These are phyloP conservation scores for Cryptosporidium viatorum DNA, from an alignment of 169 alveolate genomes.

Conservation along the genomic window DNA sequence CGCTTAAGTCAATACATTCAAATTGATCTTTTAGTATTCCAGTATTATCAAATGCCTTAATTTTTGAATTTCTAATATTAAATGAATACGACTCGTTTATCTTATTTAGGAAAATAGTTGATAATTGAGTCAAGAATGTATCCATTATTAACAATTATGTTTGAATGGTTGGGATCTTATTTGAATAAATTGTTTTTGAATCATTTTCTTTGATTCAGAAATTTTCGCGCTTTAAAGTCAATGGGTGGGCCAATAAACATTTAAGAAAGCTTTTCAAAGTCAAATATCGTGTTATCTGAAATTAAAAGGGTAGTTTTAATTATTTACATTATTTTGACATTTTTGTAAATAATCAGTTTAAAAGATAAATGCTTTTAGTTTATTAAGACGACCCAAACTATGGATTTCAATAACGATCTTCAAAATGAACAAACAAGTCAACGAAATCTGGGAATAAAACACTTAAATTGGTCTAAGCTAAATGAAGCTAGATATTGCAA, in stretches of 20 bases:
- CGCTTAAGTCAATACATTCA: constrained; percentile 64
- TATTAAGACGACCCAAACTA: background rate
- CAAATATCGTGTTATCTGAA: background rate
- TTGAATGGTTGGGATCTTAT: background rate
- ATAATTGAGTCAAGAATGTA: background rate
- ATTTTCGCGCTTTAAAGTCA: background rate
- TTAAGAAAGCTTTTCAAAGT: background rate
- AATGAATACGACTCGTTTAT: constrained; percentile 45
- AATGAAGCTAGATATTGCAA: constrained; percentile 27
- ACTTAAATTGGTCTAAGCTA: constrained; percentile 10
- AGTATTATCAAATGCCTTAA: constrained; percentile 38
- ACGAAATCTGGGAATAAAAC: background rate
- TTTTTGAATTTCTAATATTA: constrained; percentile 24
- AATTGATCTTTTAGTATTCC: constrained; percentile 47
- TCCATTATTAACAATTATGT: background rate
- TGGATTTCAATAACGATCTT: background rate
- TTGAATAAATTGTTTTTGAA: background rate
- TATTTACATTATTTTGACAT: background rate
- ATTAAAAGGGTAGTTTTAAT: background rate
- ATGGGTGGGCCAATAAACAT: background rate
- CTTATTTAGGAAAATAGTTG: constrained; percentile 13
- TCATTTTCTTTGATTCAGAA: background rate
- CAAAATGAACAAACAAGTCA: background rate
- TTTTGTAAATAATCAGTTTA: background rate
- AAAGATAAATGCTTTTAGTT: background rate